Percentiles rank a stretch among this genome's conserved stretches.
These are phyloP conservation scores for Hypoxylon sp. DNA, from an alignment of 2,329 filamentous ascomycete species.

Conservation along the genomic window DNA sequence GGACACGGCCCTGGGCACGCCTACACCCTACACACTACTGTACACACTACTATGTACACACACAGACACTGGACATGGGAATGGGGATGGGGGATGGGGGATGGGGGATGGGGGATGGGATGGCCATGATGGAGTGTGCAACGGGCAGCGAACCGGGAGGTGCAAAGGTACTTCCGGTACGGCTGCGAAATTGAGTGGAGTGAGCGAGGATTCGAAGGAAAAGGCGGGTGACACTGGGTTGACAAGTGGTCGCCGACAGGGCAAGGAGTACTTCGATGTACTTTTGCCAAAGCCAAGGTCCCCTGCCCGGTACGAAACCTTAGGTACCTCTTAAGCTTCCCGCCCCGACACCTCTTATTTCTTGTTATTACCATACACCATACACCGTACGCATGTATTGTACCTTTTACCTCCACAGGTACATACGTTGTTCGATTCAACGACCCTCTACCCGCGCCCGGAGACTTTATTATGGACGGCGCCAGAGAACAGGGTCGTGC, in stretches of 20 bases:
- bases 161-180: constrained; percentile 46
- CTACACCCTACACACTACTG: too few species aligned
- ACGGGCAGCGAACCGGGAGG: constrained; percentile 42
- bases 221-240: constrained; percentile 43
- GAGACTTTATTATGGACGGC: constrained; percentile 30
- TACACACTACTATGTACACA: too few species aligned
- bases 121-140: constrained; percentile 38
- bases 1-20: too few species aligned
- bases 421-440: constrained; percentile 13
- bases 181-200: constrained; percentile 43
- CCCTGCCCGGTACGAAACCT: constrained; percentile 27
- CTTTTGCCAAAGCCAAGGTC: constrained; percentile 18
- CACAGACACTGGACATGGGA: too few species aligned
- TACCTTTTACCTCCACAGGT: not conserved
- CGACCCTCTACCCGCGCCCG: constrained; percentile 26
- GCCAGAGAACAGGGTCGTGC: constrained; percentile 3
- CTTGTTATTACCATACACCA: too few species aligned
- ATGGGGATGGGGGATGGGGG: too few species aligned
- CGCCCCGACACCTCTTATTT: not conserved
- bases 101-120: constrained; percentile 12
- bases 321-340: not conserved
- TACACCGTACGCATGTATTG: too few species aligned
- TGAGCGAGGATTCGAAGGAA: constrained; percentile 39
- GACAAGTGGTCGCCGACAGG: constrained; percentile 31
- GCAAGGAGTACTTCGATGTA: constrained; percentile 34